Conservation (phyloP, 805 yeast species). For the Cyberlindnera maritima region DNA sequence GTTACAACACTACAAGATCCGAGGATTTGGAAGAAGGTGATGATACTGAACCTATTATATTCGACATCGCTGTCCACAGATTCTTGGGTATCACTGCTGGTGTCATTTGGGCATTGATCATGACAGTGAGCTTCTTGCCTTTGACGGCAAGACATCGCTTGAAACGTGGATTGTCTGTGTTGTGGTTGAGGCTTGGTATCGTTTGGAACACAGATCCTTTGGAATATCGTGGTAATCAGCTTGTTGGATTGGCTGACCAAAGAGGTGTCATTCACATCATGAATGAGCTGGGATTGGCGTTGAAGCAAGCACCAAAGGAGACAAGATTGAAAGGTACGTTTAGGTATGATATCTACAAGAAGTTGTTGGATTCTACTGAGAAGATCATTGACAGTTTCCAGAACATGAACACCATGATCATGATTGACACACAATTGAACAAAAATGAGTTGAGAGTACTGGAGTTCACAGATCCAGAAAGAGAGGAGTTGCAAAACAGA, state of each 20-base stretch:
- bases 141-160: constrained; percentile 71
- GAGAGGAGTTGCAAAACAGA: constrained; percentile 68
- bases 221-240: constrained; percentile 31
- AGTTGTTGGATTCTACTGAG: constrained; percentile 53
- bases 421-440: constrained; percentile 54
- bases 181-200: constrained; percentile 81
- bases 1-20: constrained; percentile 62
- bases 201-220: constrained; percentile 78
- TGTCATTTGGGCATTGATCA: constrained; percentile 69
- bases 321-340: constrained; percentile 72
- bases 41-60: constrained; percentile 56
- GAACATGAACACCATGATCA: constrained; percentile 66
- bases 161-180: constrained; percentile 58
- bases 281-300: constrained; percentile 54
- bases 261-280: constrained; percentile 51
- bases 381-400: constrained; percentile 72
- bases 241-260: constrained; percentile 27
- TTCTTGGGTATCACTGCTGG: constrained; percentile 72
- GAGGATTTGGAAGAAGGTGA: constrained; percentile 63
- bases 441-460: constrained; percentile 56
- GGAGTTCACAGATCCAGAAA: constrained; percentile 50
- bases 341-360: constrained; percentile 50
- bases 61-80: constrained; percentile 76
- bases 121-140: constrained; percentile 67
- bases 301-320: constrained; percentile 75